Base-by-base conservation (phyloP, 768 basidiomycete genomes). In the Lactarius pseudohatsudake region DNA sequence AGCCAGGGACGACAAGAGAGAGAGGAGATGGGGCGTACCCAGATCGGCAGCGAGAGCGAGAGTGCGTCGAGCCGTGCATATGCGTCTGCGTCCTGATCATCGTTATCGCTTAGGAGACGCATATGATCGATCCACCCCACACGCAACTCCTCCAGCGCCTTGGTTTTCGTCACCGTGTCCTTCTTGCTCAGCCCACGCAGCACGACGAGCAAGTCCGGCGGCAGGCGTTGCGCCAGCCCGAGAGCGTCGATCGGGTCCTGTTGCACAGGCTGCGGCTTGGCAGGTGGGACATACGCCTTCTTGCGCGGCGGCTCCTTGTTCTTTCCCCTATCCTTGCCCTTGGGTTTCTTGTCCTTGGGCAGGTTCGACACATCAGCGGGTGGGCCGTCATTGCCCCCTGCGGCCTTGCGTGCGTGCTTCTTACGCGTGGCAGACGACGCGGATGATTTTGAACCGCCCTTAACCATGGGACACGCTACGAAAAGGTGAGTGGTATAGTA, bases 231-330 rank as follows among this genome's bases (percentile, higher is more conserved):
- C 3, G 86, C 89, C 5, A 96, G 81, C 0, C 94, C 94, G 3
- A 87, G 85, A 1, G 88, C 86, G 72, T 97, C 94, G 45, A 98
- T 80, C 1, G 96, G 96, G 80, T 98, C 94, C 26, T 85, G 91
- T 59, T 85, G 84, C 1, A 85, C 79, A 9, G 90, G 86, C 0
- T 83, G 80, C 30, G 91, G 91, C 72, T 92, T 96, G 2, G 86
- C 84, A 0, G 95, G 96, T 8, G 91, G 89, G 61, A 94, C 89
- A 77, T 92, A 98, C 59, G 86, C 83, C 79, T 97, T 98, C 73
- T 88, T 85, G 63, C 87, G 84, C 13, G 91, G 90, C 70, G 92
- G 89, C 73, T 87, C 87, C 43, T 81, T 79, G 53, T 78, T 76
- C 59, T 85, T 78, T 32, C 76, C 83, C 72, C 84, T 82, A 61